Percentiles rank a stretch among this genome's conserved stretches.
These are phyloP conservation scores for Wallacemonas sp. DNA, from an alignment of 208 protist species.

Conservation along the genomic window DNA sequence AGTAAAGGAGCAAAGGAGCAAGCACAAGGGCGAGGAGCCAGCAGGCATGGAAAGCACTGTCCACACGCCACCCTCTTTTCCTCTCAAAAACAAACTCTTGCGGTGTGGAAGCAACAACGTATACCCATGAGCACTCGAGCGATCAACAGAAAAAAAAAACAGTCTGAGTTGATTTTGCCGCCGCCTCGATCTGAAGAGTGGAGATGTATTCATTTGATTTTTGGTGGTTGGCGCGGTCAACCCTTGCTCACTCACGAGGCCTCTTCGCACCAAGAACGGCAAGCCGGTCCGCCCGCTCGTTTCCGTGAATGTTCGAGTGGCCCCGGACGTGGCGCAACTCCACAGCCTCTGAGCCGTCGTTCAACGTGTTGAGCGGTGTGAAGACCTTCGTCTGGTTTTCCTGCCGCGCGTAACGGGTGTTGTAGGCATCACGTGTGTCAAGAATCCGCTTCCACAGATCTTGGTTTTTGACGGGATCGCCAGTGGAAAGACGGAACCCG, in stretches of 20 bases:
- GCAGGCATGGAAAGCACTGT: no score
- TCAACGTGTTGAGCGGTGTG: conserved; percentile 21
- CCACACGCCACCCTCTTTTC: no score
- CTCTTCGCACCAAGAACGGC: conserved; percentile 38
- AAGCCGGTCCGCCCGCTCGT: conserved; percentile 66
- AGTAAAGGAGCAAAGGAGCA: background rate
- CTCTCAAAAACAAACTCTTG: no score
- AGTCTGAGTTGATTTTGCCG: no score
- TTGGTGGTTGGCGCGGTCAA: no score
- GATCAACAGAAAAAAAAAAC: no score
- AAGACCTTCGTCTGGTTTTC: conserved; percentile 11
- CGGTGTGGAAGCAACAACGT: no score
- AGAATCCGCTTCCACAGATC: conserved; percentile 67
- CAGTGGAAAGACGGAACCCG: conserved; percentile 41
- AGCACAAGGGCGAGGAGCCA: background rate
- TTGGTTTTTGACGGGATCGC: conserved; percentile 51
- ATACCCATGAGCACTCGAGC: no score
- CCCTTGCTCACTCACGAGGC: background rate
- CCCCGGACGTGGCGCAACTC: conserved; percentile 65
- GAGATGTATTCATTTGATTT: background rate
- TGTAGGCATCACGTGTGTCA: conserved; percentile 36
- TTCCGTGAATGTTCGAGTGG: conserved; percentile 64
- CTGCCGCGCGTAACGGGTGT: conserved; percentile 40
- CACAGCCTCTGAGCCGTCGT: conserved; percentile 34
- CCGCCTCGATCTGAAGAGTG: no score